phyloP scores from a whole-genome alignment of 1,284 basidiomycete species.

The Ustilago loliicola region DNA sequence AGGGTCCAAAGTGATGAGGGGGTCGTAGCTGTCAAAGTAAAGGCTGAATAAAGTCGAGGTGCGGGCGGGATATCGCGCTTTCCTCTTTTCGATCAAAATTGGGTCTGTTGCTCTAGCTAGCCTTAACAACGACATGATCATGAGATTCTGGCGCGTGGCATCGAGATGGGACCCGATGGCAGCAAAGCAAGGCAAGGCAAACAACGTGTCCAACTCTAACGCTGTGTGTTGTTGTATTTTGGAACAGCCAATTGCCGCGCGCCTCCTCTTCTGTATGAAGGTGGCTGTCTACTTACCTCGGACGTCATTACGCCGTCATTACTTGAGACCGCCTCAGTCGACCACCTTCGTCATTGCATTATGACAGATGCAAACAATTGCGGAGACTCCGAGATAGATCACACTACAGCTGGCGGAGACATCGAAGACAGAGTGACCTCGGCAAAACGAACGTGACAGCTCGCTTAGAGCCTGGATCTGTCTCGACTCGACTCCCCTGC shows the following conservation, averaged over 20 bases:
- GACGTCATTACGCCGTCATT: conserved; percentile 8
- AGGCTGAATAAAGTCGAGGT: neutral
- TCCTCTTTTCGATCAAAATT: neutral
- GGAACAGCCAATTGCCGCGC: conserved; percentile 2
- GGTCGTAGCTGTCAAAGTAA: neutral
- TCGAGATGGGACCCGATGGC: neutral
- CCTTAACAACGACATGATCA: conserved; percentile 12
- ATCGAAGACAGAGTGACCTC: neutral
- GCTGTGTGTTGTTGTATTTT: neutral
- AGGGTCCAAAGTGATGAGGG: neutral
- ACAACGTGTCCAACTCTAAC: conserved; percentile 17
- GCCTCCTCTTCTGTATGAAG: neutral
- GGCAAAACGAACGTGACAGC: conserved; percentile 20
- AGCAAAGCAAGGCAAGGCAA: conserved; percentile 8
- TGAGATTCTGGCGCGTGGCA: neutral
- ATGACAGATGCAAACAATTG: neutral
- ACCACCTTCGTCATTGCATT: too few species aligned
- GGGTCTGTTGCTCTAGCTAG: neutral
- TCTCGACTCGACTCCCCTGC: neutral
- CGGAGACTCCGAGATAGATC: too few species aligned
- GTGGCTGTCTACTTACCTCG: conserved; percentile 7
- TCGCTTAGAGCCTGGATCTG: conserved; percentile 12
- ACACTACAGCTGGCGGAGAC: neutral
- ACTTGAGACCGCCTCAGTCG: neutral
- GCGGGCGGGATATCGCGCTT: neutral